Evolutionary conservation across 202 grass and related monocot species (phyloP).

Genomic region (Eragrostis tef): DNA sequence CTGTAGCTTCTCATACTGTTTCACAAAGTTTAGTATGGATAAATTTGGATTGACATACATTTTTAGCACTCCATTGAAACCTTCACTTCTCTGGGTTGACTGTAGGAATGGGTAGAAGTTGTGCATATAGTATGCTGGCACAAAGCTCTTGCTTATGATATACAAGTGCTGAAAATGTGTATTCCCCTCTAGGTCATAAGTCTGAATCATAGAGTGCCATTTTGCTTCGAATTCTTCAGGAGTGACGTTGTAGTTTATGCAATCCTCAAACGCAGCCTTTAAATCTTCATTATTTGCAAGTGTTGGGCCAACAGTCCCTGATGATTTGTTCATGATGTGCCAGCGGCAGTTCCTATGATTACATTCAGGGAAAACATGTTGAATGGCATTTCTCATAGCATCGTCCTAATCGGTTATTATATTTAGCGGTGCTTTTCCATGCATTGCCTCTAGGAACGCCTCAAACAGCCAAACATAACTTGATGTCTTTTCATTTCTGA

Average conservation of each 20-base stretch:
- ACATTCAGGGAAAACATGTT: not conserved
- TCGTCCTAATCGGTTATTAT: not conserved
- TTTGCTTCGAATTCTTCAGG: not conserved
- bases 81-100: not conserved
- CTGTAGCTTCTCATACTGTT: not conserved
- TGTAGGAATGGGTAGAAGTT: not conserved
- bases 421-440: not conserved
- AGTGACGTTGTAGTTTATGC: not conserved
- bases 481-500: no score
- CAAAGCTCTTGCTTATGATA: not conserved
- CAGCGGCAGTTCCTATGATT: not conserved
- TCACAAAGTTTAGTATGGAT: not conserved
- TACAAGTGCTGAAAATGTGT: not conserved
- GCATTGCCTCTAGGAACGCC: not conserved
- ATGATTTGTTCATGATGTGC: not conserved
- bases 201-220: not conserved
- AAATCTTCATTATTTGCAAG: not conserved
- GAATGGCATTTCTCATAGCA: not conserved
- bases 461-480: not conserved
- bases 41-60: not conserved
- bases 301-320: not conserved
- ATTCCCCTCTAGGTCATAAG: not conserved
- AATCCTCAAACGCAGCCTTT: not conserved
- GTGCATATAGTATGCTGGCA: not conserved
- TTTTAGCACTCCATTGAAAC: not conserved